Conservation (phyloP, 1,284 basidiomycete species). For the Leccinum brunneo-olivaceum region DNA sequence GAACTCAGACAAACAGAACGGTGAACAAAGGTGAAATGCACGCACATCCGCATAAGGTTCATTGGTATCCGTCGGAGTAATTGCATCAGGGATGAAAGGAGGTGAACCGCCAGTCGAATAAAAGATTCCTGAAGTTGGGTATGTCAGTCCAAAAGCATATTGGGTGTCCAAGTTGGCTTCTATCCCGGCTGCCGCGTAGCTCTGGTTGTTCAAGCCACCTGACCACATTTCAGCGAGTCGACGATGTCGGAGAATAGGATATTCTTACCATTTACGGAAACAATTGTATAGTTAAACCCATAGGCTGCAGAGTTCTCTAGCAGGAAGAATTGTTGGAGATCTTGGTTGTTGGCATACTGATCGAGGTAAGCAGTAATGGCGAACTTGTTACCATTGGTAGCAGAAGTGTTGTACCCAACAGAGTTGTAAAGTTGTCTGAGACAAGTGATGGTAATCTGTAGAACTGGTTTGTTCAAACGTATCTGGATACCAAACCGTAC, state of each 20-base stretch:
- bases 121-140: conserved; percentile 44
- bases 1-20: too few relatives aligned
- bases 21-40: conserved; percentile 26
- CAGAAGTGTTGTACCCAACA: conserved; percentile 35
- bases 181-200: conserved; percentile 41
- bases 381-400: conserved; percentile 39
- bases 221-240: neutral
- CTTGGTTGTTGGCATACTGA: conserved; percentile 49
- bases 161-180: conserved; percentile 72
- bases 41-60: conserved; percentile 56
- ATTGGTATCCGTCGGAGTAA: conserved; percentile 41
- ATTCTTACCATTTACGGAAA: conserved; percentile 43
- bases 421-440: conserved; percentile 50
- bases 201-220: conserved; percentile 61
- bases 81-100: conserved; percentile 49
- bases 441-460: conserved; percentile 41
- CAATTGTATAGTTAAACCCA: conserved; percentile 31
- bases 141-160: conserved; percentile 58
- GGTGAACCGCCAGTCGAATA: conserved; percentile 57
- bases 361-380: conserved; percentile 52
- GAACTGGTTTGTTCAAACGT: neutral
- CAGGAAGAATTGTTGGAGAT: conserved; percentile 48
- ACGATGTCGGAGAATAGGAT: neutral
- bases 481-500: conserved; percentile 24
- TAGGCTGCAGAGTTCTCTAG: conserved; percentile 30